Evolutionary conservation across 176 grass and related monocot species (phyloP).

Genomic region (Carex kokanica): DNA sequence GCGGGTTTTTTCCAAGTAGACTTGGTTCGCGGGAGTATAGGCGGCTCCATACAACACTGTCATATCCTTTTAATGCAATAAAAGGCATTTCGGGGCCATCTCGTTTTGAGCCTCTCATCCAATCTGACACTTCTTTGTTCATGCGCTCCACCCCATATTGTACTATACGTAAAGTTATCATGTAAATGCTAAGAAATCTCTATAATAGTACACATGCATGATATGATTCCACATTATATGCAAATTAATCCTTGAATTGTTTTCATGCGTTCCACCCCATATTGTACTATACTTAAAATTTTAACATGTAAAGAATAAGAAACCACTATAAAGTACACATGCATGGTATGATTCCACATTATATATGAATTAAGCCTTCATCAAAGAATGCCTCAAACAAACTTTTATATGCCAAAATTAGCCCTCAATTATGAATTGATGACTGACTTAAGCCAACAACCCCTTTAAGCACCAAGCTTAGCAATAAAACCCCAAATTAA

Average conservation of each 20-base stretch:
- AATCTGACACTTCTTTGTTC: conserved; percentile 78
- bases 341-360: not conserved
- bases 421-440: not conserved
- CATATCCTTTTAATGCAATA: conserved; percentile 86
- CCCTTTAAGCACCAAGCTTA: not conserved
- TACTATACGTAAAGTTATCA: conserved; percentile 36
- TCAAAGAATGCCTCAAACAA: not conserved
- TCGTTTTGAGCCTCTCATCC: conserved; percentile 59
- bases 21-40: conserved; percentile 64
- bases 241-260: not conserved
- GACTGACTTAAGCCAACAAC: not conserved
- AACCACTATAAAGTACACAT: not conserved
- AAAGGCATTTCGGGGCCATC: conserved; percentile 52
- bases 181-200: not conserved
- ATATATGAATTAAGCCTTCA: not conserved
- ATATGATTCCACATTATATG: not conserved
- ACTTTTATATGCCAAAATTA: not conserved
- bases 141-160: conserved; percentile 77
- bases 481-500: not conserved
- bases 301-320: not conserved
- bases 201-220: not conserved
- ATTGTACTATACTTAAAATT: conserved; percentile 44
- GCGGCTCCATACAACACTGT: conserved; percentile 87
- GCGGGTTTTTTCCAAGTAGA: conserved; percentile 31
- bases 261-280: conserved; percentile 81